Evolutionary conservation across 306 rosid genomes (phyloP).

Genomic region (Pterocarpus santalinus): DNA sequence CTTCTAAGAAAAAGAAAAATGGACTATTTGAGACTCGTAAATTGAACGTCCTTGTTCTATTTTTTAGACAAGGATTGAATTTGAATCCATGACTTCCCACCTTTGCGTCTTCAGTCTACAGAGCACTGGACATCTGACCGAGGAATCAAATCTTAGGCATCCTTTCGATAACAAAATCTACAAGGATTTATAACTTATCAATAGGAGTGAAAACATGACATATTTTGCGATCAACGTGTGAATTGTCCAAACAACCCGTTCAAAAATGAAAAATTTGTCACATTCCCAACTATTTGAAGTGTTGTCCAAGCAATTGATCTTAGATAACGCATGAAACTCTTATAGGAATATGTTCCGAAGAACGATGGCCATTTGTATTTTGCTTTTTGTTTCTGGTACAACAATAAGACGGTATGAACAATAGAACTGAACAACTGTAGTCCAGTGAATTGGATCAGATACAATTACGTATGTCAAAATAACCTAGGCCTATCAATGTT

Average conservation of each 20-base stretch:
- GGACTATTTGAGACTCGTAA: too few relatives aligned
- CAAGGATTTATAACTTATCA: too few relatives aligned
- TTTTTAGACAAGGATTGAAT: too few relatives aligned
- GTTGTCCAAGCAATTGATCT: not conserved
- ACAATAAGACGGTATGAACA: slow-evolving; percentile 43
- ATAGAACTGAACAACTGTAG: slow-evolving; percentile 36
- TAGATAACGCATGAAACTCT: not conserved
- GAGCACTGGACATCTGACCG: not conserved
- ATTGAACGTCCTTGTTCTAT: too few relatives aligned
- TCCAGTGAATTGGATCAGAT: slow-evolving; percentile 41
- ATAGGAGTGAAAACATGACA: not conserved
- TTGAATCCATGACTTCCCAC: too few relatives aligned
- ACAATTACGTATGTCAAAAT: slow-evolving; percentile 41
- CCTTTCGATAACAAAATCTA: too few relatives aligned
- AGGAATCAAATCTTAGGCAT: not conserved
- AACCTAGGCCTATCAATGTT: slow-evolving; percentile 52
- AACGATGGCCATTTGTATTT: slow-evolving; percentile 28
- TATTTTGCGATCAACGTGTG: not conserved
- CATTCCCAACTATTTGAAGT: not conserved
- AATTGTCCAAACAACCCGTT: too few relatives aligned
- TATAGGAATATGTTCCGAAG: not conserved
- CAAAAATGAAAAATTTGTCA: too few relatives aligned
- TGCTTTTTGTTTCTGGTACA: slow-evolving; percentile 40
- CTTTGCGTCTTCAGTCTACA: not conserved
- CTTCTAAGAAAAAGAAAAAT: too few relatives aligned